Evolutionary conservation across 2,329 filamentous ascomycete genomes (phyloP), one percentile per base, ranked within the genome.

Genomic region (Cladosporium sp.): DNA sequence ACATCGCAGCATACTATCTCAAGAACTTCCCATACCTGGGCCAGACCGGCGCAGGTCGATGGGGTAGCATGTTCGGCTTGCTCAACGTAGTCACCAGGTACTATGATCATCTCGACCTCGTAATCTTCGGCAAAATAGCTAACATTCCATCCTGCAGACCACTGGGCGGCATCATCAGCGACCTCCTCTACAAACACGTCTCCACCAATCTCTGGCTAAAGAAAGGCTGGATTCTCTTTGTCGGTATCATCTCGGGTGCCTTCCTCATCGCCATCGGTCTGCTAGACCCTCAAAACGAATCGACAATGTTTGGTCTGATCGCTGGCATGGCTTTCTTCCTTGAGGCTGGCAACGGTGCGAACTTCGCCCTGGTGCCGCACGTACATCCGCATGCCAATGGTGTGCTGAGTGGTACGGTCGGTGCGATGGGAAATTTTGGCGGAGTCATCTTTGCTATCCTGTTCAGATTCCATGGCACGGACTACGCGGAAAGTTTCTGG

Each of bases 311-410:
- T 59, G 90, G 88, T 1, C 82, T 96, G 6, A 76, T 93, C 6
- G 86, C 85, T 1, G 86, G 85, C 1, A 80, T 89, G 19, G 89
- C 88, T 1, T 78, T 94, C 68, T 94, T 93, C 75, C 75, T 90
- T 42, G 89, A 93, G 70, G 89, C 87, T 2, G 85, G 85, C 48
- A 95, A 95, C 69, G 91, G 91, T 19, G 88, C 88, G 40, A 92
- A 90, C 74, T 95, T 93, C 71, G 83, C 89, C 0, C 80, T 95
- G 8, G 85, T 94, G n/a, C 90, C 90, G 3, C 90, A 95, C 68
- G 85, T 94, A 2, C 87, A 91, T 71, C 89, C 89, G 1, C 82
- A 79, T 60, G 88, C 89, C 59, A 95, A 94, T 71, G 90, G 56
- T 17, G 50, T 82, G 55, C 78, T 95, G 10, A 88, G 86, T 1